These are phyloP conservation scores for Pinus taeda DNA, from an alignment of 75 land plant species.

Conservation along the genomic window DNA sequence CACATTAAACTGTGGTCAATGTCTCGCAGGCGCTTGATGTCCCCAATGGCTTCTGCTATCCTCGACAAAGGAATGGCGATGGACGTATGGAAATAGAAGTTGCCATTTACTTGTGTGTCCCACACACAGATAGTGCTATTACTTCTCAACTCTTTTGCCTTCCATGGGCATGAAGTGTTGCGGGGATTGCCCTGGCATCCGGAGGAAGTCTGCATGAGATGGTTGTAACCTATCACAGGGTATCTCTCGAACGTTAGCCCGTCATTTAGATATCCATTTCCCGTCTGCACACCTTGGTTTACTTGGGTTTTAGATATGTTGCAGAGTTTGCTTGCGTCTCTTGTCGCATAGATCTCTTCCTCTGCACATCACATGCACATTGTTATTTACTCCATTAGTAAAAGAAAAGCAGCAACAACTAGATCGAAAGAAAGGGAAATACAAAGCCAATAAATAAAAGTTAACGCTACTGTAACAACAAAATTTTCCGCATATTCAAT, in stretches of 20 bases:
- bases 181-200: slow-evolving; percentile 19
- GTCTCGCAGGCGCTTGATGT: slow-evolving; percentile 16
- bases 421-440: too few relatives aligned
- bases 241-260: slow-evolving; percentile 21
- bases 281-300: background rate
- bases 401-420: too few relatives aligned
- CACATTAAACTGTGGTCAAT: slow-evolving; percentile 5
- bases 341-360: slow-evolving; percentile 17
- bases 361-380: slow-evolving; percentile 14
- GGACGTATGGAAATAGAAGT: slow-evolving; percentile 17
- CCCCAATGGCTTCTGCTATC: background rate
- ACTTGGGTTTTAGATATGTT: slow-evolving; percentile 1
- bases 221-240: slow-evolving; percentile 31
- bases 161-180: background rate
- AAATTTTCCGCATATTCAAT: too few relatives aligned
- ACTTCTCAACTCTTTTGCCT: background rate
- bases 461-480: too few relatives aligned
- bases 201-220: slow-evolving; percentile 25
- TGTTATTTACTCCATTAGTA: too few relatives aligned
- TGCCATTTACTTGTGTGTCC: slow-evolving; percentile 9
- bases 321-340: slow-evolving; percentile 13
- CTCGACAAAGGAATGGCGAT: slow-evolving; percentile 7
- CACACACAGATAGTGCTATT: slow-evolving; percentile 13
- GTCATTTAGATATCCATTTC: slow-evolving; percentile 21
- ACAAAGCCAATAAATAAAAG: too few relatives aligned